Evolutionary conservation across 2,329 filamentous ascomycete species (phyloP), one percentile per base, ranked within the genome.

Genomic region (Cercospora nicotianae): DNA sequence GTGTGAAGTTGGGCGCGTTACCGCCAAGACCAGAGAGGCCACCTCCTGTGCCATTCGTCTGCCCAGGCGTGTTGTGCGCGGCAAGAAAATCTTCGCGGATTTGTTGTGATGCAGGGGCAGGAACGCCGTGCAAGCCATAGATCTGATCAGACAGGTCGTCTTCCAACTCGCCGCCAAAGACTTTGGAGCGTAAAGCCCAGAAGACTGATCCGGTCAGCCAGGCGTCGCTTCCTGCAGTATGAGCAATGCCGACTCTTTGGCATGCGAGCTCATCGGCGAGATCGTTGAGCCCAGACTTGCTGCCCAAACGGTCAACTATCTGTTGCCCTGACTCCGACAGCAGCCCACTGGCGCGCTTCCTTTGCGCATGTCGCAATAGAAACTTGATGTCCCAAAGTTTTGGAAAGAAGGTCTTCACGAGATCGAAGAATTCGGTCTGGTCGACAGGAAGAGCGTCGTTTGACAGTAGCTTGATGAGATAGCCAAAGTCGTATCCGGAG

Each of bases 401-500:
- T 0, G 95, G 95, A 79, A 99, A 99, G 84, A 94, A 98, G 58
- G 92, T 90, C 77, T 92, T 92, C 81, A 98, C 92, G 59, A 94
- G 87, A 75, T 90, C 87, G 77, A 96, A 91, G 79, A 98, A 99
- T 71, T 95, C 90, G 60, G 90, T 87, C 78, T 98, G 95, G 73
- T 96, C 93, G 73, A 93, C 91, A 0, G 95, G 95, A 7, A 99
- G 85, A 55, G 90, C 88, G 72, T 89, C 87, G 80, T 91, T 91
- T 66, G 92, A 90, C 79, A 99, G 89, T 67, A 97, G 89, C 82
- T 99, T 99, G 77, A 96, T 94, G 58, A 99, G 85, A 77, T 98
- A 98, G 60, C 94, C 95, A 80, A 99, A 98, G 82, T 99, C 95
- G 81, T 99, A 99, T 69, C 94, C 95, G 30, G 93, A 95, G 79